Conservation (phyloP, 441 rosid species). For the Hypseocharis bilobata region DNA sequence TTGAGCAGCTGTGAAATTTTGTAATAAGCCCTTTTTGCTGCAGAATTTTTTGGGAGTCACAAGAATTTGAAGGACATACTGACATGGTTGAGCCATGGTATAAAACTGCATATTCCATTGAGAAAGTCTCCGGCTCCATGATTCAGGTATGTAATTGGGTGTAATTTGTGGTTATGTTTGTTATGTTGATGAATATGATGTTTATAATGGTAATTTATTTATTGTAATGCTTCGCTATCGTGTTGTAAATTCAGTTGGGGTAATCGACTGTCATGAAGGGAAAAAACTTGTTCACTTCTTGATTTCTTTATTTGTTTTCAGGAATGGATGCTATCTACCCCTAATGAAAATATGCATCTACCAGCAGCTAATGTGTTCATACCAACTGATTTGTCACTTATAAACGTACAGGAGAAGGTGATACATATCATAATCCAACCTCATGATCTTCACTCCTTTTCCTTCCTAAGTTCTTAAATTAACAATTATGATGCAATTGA, state of each 20-base stretch:
- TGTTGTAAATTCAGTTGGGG: background rate
- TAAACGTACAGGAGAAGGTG: conserved; percentile 52
- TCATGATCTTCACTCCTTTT: background rate
- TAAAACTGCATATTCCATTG: conserved; percentile 63
- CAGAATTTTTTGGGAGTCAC: conserved; percentile 87
- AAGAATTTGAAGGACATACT: conserved; percentile 70
- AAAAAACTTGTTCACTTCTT: no score
- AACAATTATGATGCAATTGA: conserved; percentile 11
- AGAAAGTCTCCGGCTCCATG: conserved; percentile 37
- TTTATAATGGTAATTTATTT: background rate
- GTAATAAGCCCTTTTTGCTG: conserved; percentile 23
- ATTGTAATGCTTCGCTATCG: background rate
- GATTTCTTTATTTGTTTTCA: conserved; percentile 23
- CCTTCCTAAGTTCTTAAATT: background rate
- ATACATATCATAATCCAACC: conserved; percentile 10
- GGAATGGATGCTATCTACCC: conserved; percentile 65
- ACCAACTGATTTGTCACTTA: conserved; percentile 69
- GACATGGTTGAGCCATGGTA: conserved; percentile 83
- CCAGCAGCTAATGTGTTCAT: conserved; percentile 60
- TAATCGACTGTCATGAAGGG: no score
- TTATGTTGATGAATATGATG: conserved; percentile 2
- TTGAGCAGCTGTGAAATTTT: conserved; percentile 5
- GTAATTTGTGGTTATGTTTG: conserved; percentile 10
- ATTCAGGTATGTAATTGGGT: conserved; percentile 51
- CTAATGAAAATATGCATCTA: conserved; percentile 55